phyloP scores from a whole-genome alignment of 202 grass and related monocot genomes.

The Musa balbisiana region DNA sequence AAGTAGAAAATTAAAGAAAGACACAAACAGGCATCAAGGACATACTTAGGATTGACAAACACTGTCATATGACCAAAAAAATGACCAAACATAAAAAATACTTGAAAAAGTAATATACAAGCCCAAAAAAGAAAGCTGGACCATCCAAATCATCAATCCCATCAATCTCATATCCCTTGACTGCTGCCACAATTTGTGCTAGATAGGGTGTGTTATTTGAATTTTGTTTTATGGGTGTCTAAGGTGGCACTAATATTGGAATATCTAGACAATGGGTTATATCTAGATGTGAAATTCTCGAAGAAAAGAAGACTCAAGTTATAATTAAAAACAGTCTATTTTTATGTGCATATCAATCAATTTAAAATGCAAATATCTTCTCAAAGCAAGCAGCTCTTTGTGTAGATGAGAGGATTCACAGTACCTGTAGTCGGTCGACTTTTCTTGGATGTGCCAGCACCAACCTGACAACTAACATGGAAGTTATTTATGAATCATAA shows the following conservation, averaged over 20 bases:
- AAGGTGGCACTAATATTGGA: neutral
- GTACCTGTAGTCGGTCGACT: constrained; percentile 39
- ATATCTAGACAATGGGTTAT: neutral
- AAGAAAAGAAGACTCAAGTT: neutral
- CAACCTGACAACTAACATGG: constrained; percentile 32
- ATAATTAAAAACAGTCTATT: neutral
- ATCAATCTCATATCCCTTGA: neutral
- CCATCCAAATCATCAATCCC: too few relatives aligned
- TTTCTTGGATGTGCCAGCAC: constrained; percentile 34
- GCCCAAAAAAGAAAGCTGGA: too few relatives aligned
- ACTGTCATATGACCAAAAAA: too few relatives aligned
- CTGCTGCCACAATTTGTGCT: neutral
- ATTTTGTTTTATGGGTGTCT: neutral
- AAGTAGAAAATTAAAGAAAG: too few relatives aligned
- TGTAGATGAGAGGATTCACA: neutral
- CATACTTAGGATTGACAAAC: too few relatives aligned
- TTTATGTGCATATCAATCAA: neutral
- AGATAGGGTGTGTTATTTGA: neutral
- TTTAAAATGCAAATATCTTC: neutral
- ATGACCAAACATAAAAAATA: too few relatives aligned
- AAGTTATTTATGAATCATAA: neutral
- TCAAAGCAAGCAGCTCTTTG: neutral
- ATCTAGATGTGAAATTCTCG: neutral
- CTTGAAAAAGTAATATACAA: too few relatives aligned
- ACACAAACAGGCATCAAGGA: too few relatives aligned